Percentiles rank a stretch among this genome's conserved stretches.
Evolutionary conservation across 129 eudicot species (phyloP).

Genomic region (Calendula officinalis): DNA sequence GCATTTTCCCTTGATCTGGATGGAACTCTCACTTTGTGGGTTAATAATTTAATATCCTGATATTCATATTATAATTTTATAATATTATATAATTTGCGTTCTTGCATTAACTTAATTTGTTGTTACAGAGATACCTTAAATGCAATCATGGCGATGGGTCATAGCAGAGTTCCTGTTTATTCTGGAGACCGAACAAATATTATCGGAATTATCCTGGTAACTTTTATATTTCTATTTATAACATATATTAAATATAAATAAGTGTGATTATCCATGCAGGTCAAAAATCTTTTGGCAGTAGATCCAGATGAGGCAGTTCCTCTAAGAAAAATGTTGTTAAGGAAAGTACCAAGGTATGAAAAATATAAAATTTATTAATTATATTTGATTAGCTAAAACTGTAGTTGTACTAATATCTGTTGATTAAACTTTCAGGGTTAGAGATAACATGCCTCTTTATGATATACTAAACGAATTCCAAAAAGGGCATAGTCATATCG

Average conservation of each 20-base stretch:
- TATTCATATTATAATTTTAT: constrained; percentile 2
- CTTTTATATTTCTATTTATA: background rate
- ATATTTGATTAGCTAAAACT: background rate
- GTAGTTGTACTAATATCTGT: background rate
- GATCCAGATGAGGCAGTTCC: constrained; percentile 81
- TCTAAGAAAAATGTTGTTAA: constrained; percentile 72
- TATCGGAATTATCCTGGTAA: constrained; percentile 88
- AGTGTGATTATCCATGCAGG: constrained; percentile 48
- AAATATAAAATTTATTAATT: background rate
- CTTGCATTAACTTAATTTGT: background rate
- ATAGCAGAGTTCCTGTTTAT: constrained; percentile 96
- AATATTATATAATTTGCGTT: too few species aligned
- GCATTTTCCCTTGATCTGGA: constrained; percentile 98
- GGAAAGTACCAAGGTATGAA: constrained; percentile 83
- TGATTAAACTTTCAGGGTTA: constrained; percentile 51
- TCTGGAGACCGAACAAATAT: constrained; percentile 65
- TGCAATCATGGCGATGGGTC: constrained; percentile 94
- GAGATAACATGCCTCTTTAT: constrained; percentile 91
- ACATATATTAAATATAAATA: background rate
- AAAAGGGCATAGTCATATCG: constrained; percentile 98
- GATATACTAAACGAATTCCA: constrained; percentile 94
- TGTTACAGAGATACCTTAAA: constrained; percentile 87
- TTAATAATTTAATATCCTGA: constrained; percentile 20
- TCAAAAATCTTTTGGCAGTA: constrained; percentile 87
- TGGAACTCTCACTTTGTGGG: constrained; percentile 95